Evolutionary conservation across 352 stramenopile species (phyloP).

Genomic region (Chrysophaeum taylorii): DNA sequence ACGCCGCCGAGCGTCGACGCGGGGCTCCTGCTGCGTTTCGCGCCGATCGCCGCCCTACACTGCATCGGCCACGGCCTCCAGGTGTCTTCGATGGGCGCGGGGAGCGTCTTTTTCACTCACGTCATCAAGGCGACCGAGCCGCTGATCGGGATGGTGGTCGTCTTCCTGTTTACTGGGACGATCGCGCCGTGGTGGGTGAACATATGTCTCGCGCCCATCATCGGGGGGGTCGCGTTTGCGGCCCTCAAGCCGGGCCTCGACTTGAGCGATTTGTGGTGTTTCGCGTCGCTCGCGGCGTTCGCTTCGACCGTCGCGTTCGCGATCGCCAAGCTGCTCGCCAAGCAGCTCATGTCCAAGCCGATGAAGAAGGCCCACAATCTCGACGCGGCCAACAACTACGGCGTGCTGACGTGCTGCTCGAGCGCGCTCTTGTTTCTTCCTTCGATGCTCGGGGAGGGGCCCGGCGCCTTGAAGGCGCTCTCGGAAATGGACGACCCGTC

Average conservation of each 20-base stretch:
- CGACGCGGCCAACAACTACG: not conserved
- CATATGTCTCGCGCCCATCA: conserved; percentile 25
- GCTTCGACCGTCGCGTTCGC: not conserved
- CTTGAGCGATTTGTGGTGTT: not conserved
- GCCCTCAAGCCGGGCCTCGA: not conserved
- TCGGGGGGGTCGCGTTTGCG: conserved; percentile 26
- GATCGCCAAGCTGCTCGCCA: conserved; percentile 1
- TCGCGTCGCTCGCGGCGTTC: not conserved
- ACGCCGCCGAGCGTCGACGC: not conserved
- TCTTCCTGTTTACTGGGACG: conserved; percentile 6
- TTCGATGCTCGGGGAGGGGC: not conserved
- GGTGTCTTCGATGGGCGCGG: not conserved
- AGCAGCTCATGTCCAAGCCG: not conserved
- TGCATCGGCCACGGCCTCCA: conserved; percentile 5
- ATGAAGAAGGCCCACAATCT: conserved; percentile 8
- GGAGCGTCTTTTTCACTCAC: conserved; percentile 14
- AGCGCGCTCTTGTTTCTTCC: not conserved
- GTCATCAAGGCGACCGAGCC: conserved; percentile 24
- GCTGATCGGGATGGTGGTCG: conserved; percentile 14
- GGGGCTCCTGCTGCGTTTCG: not conserved
- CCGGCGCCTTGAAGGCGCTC: not conserved
- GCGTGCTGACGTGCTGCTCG: not conserved
- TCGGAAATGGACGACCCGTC: not conserved
- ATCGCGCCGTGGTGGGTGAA: conserved; percentile 20
- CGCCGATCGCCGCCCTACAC: not conserved